phyloP scores from a whole-genome alignment of 2,329 filamentous ascomycete species.

The Talaromyces albobiverticillius region DNA sequence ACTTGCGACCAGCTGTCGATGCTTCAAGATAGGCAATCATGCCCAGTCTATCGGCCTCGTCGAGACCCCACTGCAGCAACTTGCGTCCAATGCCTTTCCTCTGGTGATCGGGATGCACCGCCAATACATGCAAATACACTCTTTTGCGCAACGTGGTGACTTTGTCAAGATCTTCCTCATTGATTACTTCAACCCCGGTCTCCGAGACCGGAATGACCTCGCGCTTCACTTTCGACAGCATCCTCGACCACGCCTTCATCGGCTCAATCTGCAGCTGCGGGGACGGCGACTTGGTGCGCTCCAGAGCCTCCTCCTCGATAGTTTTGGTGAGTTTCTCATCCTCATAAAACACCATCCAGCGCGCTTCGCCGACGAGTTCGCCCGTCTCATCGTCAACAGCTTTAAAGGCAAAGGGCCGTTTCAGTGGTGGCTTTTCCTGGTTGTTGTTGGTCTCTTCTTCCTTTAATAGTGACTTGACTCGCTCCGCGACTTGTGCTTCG shows the following conservation, averaged over 20 bases:
- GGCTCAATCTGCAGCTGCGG: conserved; percentile 9
- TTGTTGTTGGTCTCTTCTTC: background rate
- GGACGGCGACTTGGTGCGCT: background rate
- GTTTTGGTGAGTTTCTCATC: conserved; percentile 12
- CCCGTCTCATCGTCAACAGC: conserved; percentile 12
- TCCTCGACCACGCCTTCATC: background rate
- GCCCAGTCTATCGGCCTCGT: conserved; percentile 30
- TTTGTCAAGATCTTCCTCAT: background rate
- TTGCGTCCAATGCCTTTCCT: conserved; percentile 33
- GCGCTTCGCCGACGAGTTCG: conserved; percentile 7
- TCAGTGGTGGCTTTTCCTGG: background rate
- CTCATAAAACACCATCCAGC: conserved; percentile 12
- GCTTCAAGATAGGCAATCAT: conserved; percentile 39
- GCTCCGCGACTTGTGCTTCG: background rate
- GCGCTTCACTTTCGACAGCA: background rate
- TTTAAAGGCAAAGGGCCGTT: conserved; percentile 6
- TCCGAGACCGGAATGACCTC: background rate
- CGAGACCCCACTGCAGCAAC: conserved; percentile 33
- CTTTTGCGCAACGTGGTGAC: conserved; percentile 8
- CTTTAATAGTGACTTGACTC: background rate
- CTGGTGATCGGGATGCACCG: conserved; percentile 28
- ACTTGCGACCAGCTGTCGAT: conserved; percentile 31
- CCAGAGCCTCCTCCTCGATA: conserved; percentile 6
- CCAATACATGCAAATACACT: conserved; percentile 8
- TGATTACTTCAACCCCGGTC: background rate